phyloP scores from a whole-genome alignment of 75 land plant species.

The Selaginella moellendorffii region DNA sequence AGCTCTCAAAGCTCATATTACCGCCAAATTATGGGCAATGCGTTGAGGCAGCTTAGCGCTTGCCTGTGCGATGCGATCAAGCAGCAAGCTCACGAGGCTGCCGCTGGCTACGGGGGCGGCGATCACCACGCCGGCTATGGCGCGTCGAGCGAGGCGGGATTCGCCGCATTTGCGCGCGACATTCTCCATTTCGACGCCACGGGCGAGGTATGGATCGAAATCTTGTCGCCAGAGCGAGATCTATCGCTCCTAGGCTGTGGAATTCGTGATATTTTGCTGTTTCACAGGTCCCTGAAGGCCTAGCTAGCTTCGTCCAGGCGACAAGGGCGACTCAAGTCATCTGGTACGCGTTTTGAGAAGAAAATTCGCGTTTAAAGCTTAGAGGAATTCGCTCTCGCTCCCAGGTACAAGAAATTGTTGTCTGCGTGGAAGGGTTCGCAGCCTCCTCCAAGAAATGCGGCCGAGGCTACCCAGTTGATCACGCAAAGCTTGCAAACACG shows the following conservation, averaged over 20 bases:
- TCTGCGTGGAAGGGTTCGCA: conserved; percentile 65
- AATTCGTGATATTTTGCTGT: not conserved
- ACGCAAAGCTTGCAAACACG: conserved; percentile 41
- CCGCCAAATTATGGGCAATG: conserved; percentile 34
- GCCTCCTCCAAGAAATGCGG: conserved; percentile 67
- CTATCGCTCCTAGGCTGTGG: too few species aligned
- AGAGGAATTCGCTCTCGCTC: too few species aligned
- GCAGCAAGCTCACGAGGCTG: not conserved
- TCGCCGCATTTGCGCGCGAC: conserved; percentile 68
- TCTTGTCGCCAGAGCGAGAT: not conserved
- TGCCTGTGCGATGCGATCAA: not conserved
- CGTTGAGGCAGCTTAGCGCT: conserved; percentile 13
- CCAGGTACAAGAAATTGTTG: conserved; percentile 62
- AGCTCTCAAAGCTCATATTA: too few species aligned
- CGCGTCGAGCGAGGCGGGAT: conserved; percentile 16
- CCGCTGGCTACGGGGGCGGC: not conserved
- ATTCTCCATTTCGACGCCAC: conserved; percentile 60
- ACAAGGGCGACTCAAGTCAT: conserved; percentile 67
- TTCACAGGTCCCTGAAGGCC: conserved; percentile 72
- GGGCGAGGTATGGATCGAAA: conserved; percentile 36
- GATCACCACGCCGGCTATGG: too few species aligned
- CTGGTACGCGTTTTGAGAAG: conserved; percentile 53
- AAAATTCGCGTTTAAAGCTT: not conserved
- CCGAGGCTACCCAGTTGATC: conserved; percentile 61
- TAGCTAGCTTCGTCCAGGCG: conserved; percentile 50